Conservation (phyloP, 768 basidiomycete genomes). For the Melanogaster broomeanus region DNA sequence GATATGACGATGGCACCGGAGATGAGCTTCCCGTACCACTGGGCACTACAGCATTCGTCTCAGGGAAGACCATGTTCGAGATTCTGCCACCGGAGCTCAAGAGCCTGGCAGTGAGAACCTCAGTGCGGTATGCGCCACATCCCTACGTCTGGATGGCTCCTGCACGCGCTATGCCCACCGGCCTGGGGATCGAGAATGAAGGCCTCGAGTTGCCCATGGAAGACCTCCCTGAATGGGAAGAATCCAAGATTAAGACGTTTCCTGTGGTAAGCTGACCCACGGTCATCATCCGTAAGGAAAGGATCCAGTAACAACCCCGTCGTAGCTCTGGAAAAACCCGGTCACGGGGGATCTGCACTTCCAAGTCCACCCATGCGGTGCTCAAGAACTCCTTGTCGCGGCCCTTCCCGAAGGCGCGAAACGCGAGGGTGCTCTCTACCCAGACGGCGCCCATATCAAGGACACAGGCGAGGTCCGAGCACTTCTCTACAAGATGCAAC, state of each 20-base stretch:
- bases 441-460: conserved; percentile 76
- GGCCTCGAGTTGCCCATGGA: conserved; percentile 64
- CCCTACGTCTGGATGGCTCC: conserved; percentile 92
- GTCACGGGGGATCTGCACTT: conserved; percentile 81
- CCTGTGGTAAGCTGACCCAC: conserved; percentile 50
- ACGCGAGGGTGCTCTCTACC: conserved; percentile 70
- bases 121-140: conserved; percentile 80
- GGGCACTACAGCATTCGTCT: conserved; percentile 84
- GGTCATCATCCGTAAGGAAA: neutral
- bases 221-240: conserved; percentile 83
- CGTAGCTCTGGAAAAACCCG: conserved; percentile 89
- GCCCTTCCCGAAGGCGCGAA: conserved; percentile 64
- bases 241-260: conserved; percentile 68
- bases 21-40: conserved; percentile 82
- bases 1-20: conserved; percentile 87
- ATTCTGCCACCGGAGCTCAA: conserved; percentile 70
- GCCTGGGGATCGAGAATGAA: conserved; percentile 81
- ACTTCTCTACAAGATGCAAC: conserved; percentile 82
- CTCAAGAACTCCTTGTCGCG: conserved; percentile 64
- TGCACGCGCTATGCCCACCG: conserved; percentile 71
- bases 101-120: conserved; percentile 75
- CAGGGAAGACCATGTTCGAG: conserved; percentile 83
- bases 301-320: neutral
- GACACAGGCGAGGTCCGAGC: conserved; percentile 73
- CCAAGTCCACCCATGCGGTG: conserved; percentile 88